Percentiles rank a stretch among this genome's conserved stretches.
Conservation (phyloP, 208 protist species). For the Naegleria gruberi region DNA sequence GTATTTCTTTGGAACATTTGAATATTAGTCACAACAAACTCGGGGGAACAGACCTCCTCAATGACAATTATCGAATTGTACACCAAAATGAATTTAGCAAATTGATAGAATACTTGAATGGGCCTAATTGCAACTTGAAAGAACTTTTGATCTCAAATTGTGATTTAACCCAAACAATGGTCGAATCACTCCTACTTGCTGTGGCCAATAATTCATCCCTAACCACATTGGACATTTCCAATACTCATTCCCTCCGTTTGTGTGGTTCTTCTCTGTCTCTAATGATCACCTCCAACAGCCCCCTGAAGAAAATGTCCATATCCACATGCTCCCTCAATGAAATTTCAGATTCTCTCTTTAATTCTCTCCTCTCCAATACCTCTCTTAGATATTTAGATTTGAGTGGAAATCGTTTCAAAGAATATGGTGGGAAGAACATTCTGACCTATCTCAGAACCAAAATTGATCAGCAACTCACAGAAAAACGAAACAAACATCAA, state of each 20-base stretch:
- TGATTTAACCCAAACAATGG: background rate
- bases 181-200: background rate
- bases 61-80: background rate
- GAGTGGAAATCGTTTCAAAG: background rate
- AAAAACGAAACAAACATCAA: no score
- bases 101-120: background rate
- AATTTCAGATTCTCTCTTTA: background rate
- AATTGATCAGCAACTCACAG: background rate
- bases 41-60: background rate
- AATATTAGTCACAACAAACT: background rate
- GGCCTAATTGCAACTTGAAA: background rate
- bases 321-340: background rate
- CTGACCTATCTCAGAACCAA: background rate
- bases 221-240: background rate
- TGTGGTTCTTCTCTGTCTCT: no score
- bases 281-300: background rate
- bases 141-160: background rate
- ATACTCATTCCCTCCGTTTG: background rate
- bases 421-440: background rate
- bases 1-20: background rate
- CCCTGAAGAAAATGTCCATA: background rate
- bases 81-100: background rate
- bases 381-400: background rate
- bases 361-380: background rate
- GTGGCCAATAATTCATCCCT: background rate